Conservation (phyloP, 1,284 basidiomycete species). For the Pseudomicrostroma phylloplanum region DNA sequence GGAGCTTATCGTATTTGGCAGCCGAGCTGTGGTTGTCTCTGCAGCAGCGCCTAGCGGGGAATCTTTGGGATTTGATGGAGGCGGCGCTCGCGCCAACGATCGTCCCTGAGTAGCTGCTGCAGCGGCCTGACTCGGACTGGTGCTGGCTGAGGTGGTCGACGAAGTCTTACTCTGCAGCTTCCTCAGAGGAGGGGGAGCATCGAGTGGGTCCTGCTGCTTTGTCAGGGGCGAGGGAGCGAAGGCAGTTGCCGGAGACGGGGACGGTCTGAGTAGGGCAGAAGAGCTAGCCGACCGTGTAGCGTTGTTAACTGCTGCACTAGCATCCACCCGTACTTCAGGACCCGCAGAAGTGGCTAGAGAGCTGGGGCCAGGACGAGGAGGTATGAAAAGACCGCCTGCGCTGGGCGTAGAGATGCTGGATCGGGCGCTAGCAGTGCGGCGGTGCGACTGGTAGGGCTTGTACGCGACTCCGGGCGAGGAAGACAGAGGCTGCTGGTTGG, state of each 20-base stretch:
- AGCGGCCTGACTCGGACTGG: not conserved
- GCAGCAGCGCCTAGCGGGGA: not conserved
- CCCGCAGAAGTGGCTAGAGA: not conserved
- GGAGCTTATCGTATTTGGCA: not conserved
- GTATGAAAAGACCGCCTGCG: not conserved
- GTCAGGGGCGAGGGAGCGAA: not conserved
- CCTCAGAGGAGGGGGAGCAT: not conserved
- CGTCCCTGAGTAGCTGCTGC: not conserved
- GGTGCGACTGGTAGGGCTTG: constrained; percentile 5
- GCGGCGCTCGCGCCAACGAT: not conserved
- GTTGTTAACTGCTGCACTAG: not conserved
- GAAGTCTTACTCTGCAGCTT: too few relatives aligned
- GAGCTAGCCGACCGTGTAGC: too few relatives aligned
- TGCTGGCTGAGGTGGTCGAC: not conserved
- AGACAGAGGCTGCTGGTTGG: too few relatives aligned
- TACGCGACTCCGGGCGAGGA: not conserved
- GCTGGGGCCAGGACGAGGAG: not conserved
- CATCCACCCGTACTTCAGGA: not conserved
- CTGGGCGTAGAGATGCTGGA: not conserved
- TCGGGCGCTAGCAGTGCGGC: not conserved
- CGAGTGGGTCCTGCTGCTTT: not conserved
- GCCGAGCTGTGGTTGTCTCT: not conserved
- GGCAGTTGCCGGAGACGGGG: not conserved
- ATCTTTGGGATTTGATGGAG: not conserved
- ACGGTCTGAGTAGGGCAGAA: not conserved